Base-by-base conservation (phyloP, 2,329 filamentous ascomycete species). In the Pleoardoris graminearum region DNA sequence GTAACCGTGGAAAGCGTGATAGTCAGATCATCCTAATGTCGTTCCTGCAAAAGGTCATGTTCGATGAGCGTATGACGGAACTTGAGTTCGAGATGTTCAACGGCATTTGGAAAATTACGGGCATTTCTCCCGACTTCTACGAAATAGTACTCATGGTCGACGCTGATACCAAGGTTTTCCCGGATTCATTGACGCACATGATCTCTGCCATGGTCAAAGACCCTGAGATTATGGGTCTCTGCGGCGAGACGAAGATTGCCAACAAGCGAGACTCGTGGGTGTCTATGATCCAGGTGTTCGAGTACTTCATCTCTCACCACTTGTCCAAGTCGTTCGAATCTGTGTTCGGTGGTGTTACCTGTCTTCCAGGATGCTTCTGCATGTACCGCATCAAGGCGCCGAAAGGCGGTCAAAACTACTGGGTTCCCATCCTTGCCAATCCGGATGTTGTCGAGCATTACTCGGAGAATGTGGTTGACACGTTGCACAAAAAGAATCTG, bases 361-460 rank as follows among this genome's bases (percentile, higher is more conserved):
- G 94, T 82, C 81, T 99, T 63, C 94, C 94, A 14, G 94, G 94
- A 60, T 99, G 94, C 81, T 99, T 99, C 86, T 97, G 91, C 82
- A 99, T 99, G 95, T 99, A 99, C 80, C 90, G 94, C 68, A 97
- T 99, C 84, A 99, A 99, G 78, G 90, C 94, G 25, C 95, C 94
- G 55, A 99, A 99, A 79, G 94, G 94, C 60, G 93, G 89, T 22
- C 91, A 97, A 73, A 97, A 99, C 79, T 99, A 97, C 78, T 99
- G 94, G 94, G 94, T 99, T 21, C 94, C 94, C 7, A 97, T 99
- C 67, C 83, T 99, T 59, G 94, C 94, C 63, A 99, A 99, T 73
- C 95, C 95, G 2, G 95, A 99, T 69, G 90, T 99, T 37, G 95
- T 99, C 41, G 94, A 99, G 77, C 94, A 99, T 76, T 99, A 99